Evolutionary conservation across 2,329 filamentous ascomycete genomes (phyloP), one percentile per base, ranked within the genome.

Genomic region (Diaporthe sp.): DNA sequence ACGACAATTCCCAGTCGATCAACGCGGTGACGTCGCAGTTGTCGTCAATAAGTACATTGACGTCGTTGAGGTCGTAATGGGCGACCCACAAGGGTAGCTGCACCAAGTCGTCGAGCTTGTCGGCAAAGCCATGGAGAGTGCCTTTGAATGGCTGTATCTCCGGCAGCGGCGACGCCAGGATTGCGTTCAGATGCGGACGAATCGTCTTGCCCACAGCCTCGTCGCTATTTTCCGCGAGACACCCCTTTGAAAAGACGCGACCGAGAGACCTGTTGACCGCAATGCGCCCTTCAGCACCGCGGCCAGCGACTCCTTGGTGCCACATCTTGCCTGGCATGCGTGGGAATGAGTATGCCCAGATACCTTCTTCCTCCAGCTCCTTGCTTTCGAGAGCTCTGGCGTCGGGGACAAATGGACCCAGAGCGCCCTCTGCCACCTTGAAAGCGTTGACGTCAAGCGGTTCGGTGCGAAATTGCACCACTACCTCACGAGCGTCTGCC

Each of bases 1-100:
- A n/a, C 9, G 58, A 61, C 13, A 42, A n/a, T n/a, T 61, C 58
- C 58, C 58, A 61, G n/a, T 61, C 58, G 37, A 61, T 61, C 34
- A 61, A 25, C 15, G 37, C 58, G 28, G 58, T 25, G 58, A 42
- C 58, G 10, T 61, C 58, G 37, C 58, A 42, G 12, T 42, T 25
- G 12, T 42, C 37, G n/a, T 61, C 37, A 13, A 61, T 61, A 4
- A 61, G 58, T 10, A 39, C 34, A 15, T 61, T 61, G 13, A 61
- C 58, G 9, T 42, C 37, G 34, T 42, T 61, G 34, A 61, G 58
- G 13, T 61, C 58, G 58, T 42, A 61, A 25, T 61, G 58, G 10
- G 58, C 22, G 22, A 61, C 58, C 58, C 58, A 61, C 22, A 61
- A 5, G 4, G 58, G 37, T 10, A 42, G 13, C 5, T 42, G 22